Evolutionary conservation across 1,284 basidiomycete genomes (phyloP).

Genomic region (Naganishia cerealis): DNA sequence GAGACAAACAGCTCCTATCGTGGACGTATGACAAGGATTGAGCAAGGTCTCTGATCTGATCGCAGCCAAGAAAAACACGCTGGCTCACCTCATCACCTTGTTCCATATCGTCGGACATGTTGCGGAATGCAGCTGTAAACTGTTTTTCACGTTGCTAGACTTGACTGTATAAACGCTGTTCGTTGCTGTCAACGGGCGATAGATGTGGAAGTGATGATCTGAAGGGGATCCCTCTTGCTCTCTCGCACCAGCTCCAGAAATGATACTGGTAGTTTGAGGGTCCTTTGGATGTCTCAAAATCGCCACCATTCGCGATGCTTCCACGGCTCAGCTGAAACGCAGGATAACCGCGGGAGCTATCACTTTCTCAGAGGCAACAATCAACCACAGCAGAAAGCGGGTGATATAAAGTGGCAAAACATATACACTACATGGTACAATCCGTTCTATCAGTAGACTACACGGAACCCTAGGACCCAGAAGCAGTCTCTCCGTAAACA

Average conservation of each 20-base stretch:
- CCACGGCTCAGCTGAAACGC: neutral
- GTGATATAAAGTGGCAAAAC: neutral
- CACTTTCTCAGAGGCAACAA: neutral
- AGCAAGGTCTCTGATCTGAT: neutral
- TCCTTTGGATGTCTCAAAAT: neutral
- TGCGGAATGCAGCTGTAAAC: neutral
- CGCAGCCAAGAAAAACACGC: neutral
- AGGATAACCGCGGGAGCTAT: neutral
- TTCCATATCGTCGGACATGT: conserved; percentile 21
- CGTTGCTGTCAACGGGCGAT: neutral
- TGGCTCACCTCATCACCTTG: conserved; percentile 22
- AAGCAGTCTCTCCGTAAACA: neutral
- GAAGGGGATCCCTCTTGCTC: neutral
- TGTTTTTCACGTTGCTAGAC: neutral
- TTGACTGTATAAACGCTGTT: neutral
- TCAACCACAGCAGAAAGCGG: neutral
- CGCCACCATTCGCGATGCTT: neutral
- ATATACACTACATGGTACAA: conserved; percentile 7
- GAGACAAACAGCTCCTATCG: conserved; percentile 22
- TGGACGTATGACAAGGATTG: too few relatives aligned
- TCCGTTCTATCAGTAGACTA: neutral
- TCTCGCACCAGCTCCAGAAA: neutral
- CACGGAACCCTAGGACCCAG: neutral
- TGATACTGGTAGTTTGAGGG: neutral
- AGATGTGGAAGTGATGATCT: neutral